A percentile compares a stretch with the other conserved stretches of the same genome.
These are phyloP conservation scores for Forsythia suspensa DNA, from an alignment of 257 asterid genomes.

Conservation along the genomic window DNA sequence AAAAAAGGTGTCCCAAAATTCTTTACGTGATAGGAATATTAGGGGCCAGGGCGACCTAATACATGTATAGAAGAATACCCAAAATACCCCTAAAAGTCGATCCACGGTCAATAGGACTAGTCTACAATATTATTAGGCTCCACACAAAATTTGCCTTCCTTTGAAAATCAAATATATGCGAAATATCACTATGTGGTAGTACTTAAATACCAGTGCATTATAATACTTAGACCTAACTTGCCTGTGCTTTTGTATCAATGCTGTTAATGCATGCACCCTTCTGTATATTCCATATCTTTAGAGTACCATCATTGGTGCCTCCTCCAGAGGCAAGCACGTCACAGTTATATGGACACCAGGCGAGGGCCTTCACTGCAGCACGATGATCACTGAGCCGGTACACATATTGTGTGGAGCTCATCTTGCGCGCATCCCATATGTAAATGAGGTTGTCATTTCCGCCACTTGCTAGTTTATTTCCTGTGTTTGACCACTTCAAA, in stretches of 20 bases:
- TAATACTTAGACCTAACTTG: constrained; percentile 7
- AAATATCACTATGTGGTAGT: no score
- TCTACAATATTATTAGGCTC: no score
- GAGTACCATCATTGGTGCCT: constrained; percentile 51
- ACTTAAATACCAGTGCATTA: no score
- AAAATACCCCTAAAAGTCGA: no score
- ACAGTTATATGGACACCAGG: constrained; percentile 74
- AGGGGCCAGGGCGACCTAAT: no score
- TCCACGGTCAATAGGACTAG: no score
- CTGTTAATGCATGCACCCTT: constrained; percentile 59
- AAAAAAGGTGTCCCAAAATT: no score
- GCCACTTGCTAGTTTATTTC: constrained; percentile 65
- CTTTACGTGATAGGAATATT: no score
- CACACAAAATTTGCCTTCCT: no score
- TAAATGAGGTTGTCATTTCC: constrained; percentile 61
- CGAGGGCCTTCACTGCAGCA: constrained; percentile 84
- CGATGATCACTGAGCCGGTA: constrained; percentile 45
- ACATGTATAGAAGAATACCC: no score
- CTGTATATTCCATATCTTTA: constrained; percentile 69
- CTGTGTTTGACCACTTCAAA: constrained; percentile 69
- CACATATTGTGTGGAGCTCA: constrained; percentile 46
- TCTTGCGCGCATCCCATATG: constrained; percentile 65
- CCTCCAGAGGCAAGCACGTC: constrained; percentile 83
- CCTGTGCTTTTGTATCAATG: constrained; percentile 66
- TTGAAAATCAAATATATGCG: no score